Evolutionary conservation across 805 yeast genomes (phyloP), one percentile per base, ranked within the genome.

Genomic region (Yarrowia sp.): DNA sequence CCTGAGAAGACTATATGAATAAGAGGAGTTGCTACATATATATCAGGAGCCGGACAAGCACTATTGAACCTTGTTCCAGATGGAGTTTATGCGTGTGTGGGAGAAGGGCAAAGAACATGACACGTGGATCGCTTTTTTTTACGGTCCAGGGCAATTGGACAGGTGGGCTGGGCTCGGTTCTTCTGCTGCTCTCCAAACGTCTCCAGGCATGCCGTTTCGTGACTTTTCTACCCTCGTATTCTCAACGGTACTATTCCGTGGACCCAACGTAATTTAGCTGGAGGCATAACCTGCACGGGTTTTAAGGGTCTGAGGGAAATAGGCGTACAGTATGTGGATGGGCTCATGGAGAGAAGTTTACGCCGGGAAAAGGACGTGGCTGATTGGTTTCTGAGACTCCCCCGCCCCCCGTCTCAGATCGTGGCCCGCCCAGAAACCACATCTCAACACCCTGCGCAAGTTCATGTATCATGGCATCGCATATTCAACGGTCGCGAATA

Each of bases 21-120:
- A 32, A n/a, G 39, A 49, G 41, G 41, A 49, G 41, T 49, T 49
- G 56, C 56, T 49, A 33, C 56, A 24, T 49, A 49, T 22, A 32
- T 33, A 49, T 49, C 56, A n/a, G 39, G 41, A 22, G 25, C 36
- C 56, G 6, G 31, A 22, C 55, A 49, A 49, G 56, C 56, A 49
- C 41, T 12, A 49, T 49, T 29, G 53, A 49, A 49, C 56, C 56
- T 49, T 49, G 56, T 49, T 46, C 41, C 56, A 32, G 6, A 49
- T 49, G 56, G 56, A 49, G 56, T 49, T 49, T 33, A 49, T 49
- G 41, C 39, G 29, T 24, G 22, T 12, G 8, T 14, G 18, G 29
- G 22, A 33, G 41, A 49, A 49, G 56, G 41, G 31, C 56, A 49
- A 22, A 49, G 56, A 49, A 49, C 41, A 49, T 32, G 53, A 46